Percentiles rank a stretch among this genome's conserved stretches.
Evolutionary conservation across 2,329 filamentous ascomycete species (phyloP).

Genomic region (Didymella sp.): DNA sequence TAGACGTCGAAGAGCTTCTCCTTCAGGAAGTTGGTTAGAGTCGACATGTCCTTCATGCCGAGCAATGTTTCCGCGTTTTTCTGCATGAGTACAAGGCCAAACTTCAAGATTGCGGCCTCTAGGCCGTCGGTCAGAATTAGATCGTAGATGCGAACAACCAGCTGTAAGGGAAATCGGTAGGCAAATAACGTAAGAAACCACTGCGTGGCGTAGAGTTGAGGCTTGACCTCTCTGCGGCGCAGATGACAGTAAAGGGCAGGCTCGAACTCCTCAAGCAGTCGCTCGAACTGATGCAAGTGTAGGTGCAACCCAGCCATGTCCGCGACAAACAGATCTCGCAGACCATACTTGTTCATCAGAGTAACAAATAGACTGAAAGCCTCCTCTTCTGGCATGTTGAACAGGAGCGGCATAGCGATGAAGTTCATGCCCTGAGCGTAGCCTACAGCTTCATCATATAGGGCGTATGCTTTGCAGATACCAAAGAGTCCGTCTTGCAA

Average conservation of each 20-base stretch:
- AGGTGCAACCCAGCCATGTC: slow-evolving; percentile 97
- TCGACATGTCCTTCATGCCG: slow-evolving; percentile 87
- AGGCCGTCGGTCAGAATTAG: slow-evolving; percentile 92
- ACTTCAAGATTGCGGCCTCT: slow-evolving; percentile 86
- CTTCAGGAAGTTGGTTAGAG: slow-evolving; percentile 87
- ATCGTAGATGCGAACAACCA: slow-evolving; percentile 96
- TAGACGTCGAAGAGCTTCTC: slow-evolving; percentile 96
- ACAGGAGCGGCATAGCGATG: slow-evolving; percentile 92
- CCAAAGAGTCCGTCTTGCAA: slow-evolving; percentile 94
- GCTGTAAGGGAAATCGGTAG: slow-evolving; percentile 94
- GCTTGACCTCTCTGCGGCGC: slow-evolving; percentile 82
- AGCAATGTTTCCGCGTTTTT: slow-evolving; percentile 84
- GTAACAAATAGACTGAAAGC: slow-evolving; percentile 92
- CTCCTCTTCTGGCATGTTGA: slow-evolving; percentile 98
- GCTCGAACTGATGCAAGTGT: slow-evolving; percentile 92
- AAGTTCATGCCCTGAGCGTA: slow-evolving; percentile 99
- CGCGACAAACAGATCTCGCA: slow-evolving; percentile 90
- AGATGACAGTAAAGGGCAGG: slow-evolving; percentile 95
- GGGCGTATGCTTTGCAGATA: slow-evolving; percentile 94
- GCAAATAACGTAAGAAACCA: slow-evolving; percentile 99
- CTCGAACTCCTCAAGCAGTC: slow-evolving; percentile 90
- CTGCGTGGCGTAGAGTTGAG: slow-evolving; percentile 95
- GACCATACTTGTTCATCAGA: slow-evolving; percentile 94
- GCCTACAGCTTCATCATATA: slow-evolving; percentile 92
- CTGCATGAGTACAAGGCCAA: slow-evolving; percentile 94